These are phyloP conservation scores for Gorgonomyces haynaldii DNA, from an alignment of 192 early-diverging fungal genomes.

Conservation along the genomic window DNA sequence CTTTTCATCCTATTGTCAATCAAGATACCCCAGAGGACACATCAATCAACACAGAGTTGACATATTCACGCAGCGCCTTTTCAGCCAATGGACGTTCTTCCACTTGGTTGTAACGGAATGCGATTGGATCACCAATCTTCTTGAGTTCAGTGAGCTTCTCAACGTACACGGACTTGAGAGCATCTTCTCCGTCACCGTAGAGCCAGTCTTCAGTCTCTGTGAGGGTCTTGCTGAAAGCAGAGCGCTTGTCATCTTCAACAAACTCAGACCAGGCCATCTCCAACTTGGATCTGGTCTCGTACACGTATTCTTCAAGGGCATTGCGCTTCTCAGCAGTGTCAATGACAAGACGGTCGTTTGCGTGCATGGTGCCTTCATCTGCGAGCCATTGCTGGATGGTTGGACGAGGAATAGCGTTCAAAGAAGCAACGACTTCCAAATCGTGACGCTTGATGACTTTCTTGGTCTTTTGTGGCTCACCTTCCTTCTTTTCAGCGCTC, in stretches of 20 bases:
- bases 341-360: slow-evolving; percentile 75
- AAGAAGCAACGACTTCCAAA: slow-evolving; percentile 56
- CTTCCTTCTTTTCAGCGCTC: slow-evolving; percentile 60
- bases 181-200: slow-evolving; percentile 92
- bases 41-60: slow-evolving; percentile 60
- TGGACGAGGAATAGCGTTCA: slow-evolving; percentile 44
- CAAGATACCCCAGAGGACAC: slow-evolving; percentile 41
- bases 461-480: slow-evolving; percentile 64
- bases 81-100: slow-evolving; percentile 79
- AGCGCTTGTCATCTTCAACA: slow-evolving; percentile 58
- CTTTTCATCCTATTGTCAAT: slow-evolving; percentile 52
- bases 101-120: slow-evolving; percentile 67
- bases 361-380: slow-evolving; percentile 73
- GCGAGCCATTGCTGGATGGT: slow-evolving; percentile 57
- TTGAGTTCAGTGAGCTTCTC: slow-evolving; percentile 72
- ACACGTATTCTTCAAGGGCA: slow-evolving; percentile 95
- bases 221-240: slow-evolving; percentile 54
- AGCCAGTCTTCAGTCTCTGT: slow-evolving; percentile 92
- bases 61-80: slow-evolving; percentile 64
- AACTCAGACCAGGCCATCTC: slow-evolving; percentile 63
- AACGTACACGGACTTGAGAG: slow-evolving; percentile 77
- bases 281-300: slow-evolving; percentile 83
- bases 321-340: slow-evolving; percentile 93
- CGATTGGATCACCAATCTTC: slow-evolving; percentile 70
- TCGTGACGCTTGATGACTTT: slow-evolving; percentile 82